Percentiles rank a stretch among this genome's conserved stretches.
Conservation (phyloP, 495 filamentous ascomycete genomes). For the Daldinia loculata region DNA sequence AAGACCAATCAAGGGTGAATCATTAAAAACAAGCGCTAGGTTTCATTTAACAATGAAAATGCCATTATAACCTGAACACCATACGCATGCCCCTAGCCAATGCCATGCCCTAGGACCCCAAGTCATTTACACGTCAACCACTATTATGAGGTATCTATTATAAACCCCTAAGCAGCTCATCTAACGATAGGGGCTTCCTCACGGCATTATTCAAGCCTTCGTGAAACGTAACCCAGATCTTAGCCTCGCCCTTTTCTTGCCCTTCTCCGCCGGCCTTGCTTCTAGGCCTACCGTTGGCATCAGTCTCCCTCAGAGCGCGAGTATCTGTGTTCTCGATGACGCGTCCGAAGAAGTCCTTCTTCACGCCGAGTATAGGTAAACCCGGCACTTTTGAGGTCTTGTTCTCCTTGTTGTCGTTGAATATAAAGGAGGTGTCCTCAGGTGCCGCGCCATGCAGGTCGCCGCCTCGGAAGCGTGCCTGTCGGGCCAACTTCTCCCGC, state of each 20-base stretch:
- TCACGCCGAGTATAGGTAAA: conserved; percentile 58
- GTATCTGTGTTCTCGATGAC: conserved; percentile 61
- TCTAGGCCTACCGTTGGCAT: conserved; percentile 51
- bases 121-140: neutral
- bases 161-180: conserved; percentile 79
- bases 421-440: conserved; percentile 43
- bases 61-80: conserved; percentile 16
- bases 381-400: conserved; percentile 31
- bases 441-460: conserved; percentile 35
- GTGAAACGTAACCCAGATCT: conserved; percentile 93
- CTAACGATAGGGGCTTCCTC: conserved; percentile 86
- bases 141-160: conserved; percentile 32
- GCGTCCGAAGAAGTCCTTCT: conserved; percentile 92
- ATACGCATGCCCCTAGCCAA: conserved; percentile 7
- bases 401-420: conserved; percentile 57
- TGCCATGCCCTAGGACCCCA: neutral
- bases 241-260: conserved; percentile 58
- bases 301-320: conserved; percentile 49
- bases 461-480: conserved; percentile 61
- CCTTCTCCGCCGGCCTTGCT: conserved; percentile 47
- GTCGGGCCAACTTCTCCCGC: conserved; percentile 66
- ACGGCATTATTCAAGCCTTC: conserved; percentile 98
- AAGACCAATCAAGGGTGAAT: neutral
- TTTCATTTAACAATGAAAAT: neutral
- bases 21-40: conserved; percentile 7